phyloP scores from a whole-genome alignment of 1,284 basidiomycete species.

The Farysia itapuensis region DNA sequence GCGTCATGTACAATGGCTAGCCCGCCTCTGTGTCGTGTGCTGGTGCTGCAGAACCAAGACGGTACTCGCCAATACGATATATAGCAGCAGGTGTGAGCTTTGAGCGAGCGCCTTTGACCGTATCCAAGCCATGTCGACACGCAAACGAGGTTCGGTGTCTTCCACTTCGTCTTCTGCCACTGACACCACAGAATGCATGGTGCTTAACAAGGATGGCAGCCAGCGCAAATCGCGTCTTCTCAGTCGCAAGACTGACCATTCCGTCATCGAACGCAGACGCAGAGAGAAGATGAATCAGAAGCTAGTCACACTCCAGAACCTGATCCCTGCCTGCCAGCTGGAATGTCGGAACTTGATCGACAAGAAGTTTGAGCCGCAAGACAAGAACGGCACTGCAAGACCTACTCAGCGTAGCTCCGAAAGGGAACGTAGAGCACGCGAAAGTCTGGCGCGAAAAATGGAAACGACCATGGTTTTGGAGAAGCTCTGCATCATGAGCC shows the following conservation, averaged over 20 bases:
- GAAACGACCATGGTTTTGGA: slow-evolving; percentile 48
- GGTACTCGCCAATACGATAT: too few relatives aligned
- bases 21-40: too few relatives aligned
- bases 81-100: too few relatives aligned
- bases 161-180: too few relatives aligned
- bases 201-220: slow-evolving; percentile 34
- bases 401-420: slow-evolving; percentile 1
- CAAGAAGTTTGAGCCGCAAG: slow-evolving; percentile 6
- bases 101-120: too few relatives aligned
- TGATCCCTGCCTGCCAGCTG: slow-evolving; percentile 53
- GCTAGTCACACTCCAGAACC: slow-evolving; percentile 46
- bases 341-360: slow-evolving; percentile 50
- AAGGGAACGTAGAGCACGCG: slow-evolving; percentile 13
- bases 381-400: slow-evolving; percentile 1
- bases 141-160: too few relatives aligned
- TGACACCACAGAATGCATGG: too few relatives aligned
- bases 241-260: slow-evolving; percentile 56
- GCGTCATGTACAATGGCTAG: too few relatives aligned
- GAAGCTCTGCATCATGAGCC: slow-evolving; percentile 57
- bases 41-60: too few relatives aligned
- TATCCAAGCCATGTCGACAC: too few relatives aligned
- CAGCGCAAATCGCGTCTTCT: slow-evolving; percentile 44
- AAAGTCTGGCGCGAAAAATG: slow-evolving; percentile 31
- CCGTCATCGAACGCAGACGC: slow-evolving; percentile 55
- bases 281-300: slow-evolving; percentile 60